A percentile compares a stretch with the other conserved stretches of the same genome.
phyloP scores from a whole-genome alignment of 805 yeast species.

The Candida germanica region DNA sequence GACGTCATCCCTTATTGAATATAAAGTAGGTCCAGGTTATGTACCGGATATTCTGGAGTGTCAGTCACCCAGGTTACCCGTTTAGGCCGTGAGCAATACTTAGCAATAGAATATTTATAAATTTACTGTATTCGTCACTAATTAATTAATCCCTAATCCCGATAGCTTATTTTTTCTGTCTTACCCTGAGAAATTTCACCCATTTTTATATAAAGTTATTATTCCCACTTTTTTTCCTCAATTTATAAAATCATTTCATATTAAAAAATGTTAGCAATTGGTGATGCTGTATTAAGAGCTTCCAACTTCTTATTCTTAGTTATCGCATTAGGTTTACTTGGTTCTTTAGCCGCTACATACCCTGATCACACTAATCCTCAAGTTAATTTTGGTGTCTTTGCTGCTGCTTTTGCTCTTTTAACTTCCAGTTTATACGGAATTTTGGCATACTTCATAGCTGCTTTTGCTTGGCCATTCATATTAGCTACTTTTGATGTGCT shows the following conservation, averaged over 20 bases:
- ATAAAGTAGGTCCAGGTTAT: no score
- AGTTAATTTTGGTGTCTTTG: constrained; percentile 84
- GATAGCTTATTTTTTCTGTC: no score
- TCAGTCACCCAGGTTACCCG: constrained; percentile 2
- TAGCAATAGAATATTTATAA: constrained; percentile 3
- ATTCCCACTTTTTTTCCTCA: neutral
- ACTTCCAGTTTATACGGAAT: constrained; percentile 79
- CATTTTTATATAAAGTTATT: neutral
- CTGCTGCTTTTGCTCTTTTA: constrained; percentile 81
- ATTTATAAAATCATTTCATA: neutral
- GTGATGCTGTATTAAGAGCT: constrained; percentile 73
- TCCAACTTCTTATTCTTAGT: constrained; percentile 73
- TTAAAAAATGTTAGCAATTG: constrained; percentile 55
- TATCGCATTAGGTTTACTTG: constrained; percentile 82
- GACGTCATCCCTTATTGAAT: no score
- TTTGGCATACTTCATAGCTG: constrained; percentile 70
- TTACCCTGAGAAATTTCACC: no score
- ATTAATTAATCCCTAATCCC: no score
- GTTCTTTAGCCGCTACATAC: constrained; percentile 74
- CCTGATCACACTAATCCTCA: constrained; percentile 58
- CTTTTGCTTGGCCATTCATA: constrained; percentile 84
- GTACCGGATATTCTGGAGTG: no score
- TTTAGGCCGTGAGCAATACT: constrained; percentile 8
- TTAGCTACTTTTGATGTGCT: constrained; percentile 76
- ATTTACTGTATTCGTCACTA: constrained; percentile 7